Evolutionary conservation across 192 early-diverging fungal species (phyloP).

Genomic region (Helicostylum pulchrum): DNA sequence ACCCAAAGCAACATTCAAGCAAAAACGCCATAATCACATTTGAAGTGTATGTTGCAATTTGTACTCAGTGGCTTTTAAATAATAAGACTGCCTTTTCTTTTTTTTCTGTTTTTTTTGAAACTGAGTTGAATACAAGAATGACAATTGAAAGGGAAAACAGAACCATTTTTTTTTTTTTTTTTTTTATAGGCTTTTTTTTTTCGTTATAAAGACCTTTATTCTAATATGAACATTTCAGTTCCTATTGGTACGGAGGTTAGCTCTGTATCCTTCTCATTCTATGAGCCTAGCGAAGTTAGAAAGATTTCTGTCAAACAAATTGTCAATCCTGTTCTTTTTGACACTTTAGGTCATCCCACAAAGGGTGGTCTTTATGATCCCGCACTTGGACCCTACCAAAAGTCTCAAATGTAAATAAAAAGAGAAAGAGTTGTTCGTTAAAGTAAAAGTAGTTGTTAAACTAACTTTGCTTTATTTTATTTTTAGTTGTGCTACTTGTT

Average conservation of each 20-base stretch:
- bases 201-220: slow-evolving; percentile 2
- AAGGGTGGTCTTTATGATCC: slow-evolving; percentile 92
- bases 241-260: slow-evolving; percentile 78
- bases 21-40: too few relatives aligned
- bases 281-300: slow-evolving; percentile 79
- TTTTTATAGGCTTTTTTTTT: neutral
- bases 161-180: neutral
- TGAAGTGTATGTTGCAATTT: too few relatives aligned
- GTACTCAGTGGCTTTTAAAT: too few relatives aligned
- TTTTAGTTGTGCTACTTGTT: slow-evolving; percentile 81
- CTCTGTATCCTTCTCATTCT: slow-evolving; percentile 92
- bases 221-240: slow-evolving; percentile 78
- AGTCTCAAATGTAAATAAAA: slow-evolving; percentile 60
- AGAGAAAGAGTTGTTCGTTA: neutral
- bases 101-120: too few relatives aligned
- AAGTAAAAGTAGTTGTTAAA: neutral
- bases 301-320: slow-evolving; percentile 95
- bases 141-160: too few relatives aligned
- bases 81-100: too few relatives aligned
- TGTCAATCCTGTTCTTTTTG: slow-evolving; percentile 82
- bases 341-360: slow-evolving; percentile 86
- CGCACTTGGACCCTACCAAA: slow-evolving; percentile 89
- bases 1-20: too few relatives aligned
- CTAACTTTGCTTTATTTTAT: slow-evolving; percentile 5
- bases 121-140: too few relatives aligned